Conservation (phyloP, 179 eudicot genomes). For the Nepenthes alata region DNA sequence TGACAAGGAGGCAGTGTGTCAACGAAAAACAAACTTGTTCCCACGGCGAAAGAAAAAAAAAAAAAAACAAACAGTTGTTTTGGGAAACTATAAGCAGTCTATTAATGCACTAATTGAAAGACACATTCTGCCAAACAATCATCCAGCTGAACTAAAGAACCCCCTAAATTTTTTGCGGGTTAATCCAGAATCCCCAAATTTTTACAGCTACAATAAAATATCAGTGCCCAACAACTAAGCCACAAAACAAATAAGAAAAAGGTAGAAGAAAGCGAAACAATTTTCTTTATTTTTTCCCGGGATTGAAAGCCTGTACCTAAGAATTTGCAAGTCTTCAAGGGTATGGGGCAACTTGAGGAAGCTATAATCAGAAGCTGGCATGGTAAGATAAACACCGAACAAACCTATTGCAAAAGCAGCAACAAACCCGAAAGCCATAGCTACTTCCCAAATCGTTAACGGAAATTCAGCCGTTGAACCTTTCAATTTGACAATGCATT, state of each 20-base stretch:
- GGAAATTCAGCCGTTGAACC: constrained; percentile 27
- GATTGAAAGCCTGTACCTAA: constrained; percentile 30
- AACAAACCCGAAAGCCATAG: constrained; percentile 49
- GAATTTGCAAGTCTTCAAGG: constrained; percentile 67
- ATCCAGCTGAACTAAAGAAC: not conserved
- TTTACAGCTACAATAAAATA: too few species aligned
- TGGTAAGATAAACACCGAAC: constrained; percentile 56
- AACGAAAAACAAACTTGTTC: not conserved
- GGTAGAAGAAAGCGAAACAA: not conserved
- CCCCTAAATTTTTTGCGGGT: not conserved
- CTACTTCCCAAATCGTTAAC: constrained; percentile 56
- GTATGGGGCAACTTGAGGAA: constrained; percentile 80
- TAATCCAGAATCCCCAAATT: too few species aligned
- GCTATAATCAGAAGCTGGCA: constrained; percentile 92
- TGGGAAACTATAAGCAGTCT: too few species aligned
- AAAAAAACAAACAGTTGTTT: too few species aligned
- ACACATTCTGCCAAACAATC: not conserved
- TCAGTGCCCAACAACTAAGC: too few species aligned
- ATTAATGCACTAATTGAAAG: not conserved
- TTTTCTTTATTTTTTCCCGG: not conserved
- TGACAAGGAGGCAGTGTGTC: not conserved
- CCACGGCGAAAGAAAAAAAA: not conserved
- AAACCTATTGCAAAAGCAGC: constrained; percentile 48
- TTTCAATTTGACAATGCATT: constrained; percentile 10
- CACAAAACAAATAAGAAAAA: not conserved